These are phyloP conservation scores for Primulina eburnea DNA, from an alignment of 257 asterid genomes.

Conservation along the genomic window DNA sequence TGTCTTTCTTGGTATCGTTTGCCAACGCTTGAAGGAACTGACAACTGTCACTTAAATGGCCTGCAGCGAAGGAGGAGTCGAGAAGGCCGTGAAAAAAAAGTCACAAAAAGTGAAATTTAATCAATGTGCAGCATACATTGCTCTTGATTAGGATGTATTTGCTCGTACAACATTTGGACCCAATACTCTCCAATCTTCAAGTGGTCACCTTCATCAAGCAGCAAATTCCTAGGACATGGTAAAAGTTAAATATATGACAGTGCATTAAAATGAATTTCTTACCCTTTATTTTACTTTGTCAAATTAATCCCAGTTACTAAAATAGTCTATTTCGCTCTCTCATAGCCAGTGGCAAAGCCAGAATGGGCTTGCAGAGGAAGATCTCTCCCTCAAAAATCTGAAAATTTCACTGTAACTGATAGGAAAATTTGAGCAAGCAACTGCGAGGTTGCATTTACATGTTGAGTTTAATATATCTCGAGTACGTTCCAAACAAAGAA, in stretches of 20 bases:
- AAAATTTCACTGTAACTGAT: background rate
- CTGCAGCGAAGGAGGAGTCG: slow-evolving; percentile 17
- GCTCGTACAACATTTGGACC: slow-evolving; percentile 59
- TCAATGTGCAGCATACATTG: slow-evolving; percentile 26
- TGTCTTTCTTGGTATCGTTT: slow-evolving; percentile 43
- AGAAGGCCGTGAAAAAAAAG: background rate
- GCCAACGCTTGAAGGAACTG: slow-evolving; percentile 22
- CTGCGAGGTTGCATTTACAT: background rate
- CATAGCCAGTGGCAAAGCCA: too few relatives aligned
- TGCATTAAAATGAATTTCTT: background rate
- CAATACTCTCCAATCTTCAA: slow-evolving; percentile 63
- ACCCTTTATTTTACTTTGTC: background rate
- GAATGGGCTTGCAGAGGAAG: too few relatives aligned
- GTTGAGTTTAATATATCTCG: background rate
- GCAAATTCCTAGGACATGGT: slow-evolving; percentile 45
- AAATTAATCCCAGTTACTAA: background rate
- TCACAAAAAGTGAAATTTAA: slow-evolving; percentile 16
- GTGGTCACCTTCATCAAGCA: slow-evolving; percentile 59
- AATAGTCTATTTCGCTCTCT: too few relatives aligned
- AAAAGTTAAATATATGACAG: background rate
- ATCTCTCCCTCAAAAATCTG: too few relatives aligned
- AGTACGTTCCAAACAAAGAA: background rate
- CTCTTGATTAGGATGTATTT: slow-evolving; percentile 44
- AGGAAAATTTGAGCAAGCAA: background rate
- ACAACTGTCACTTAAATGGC: slow-evolving; percentile 22